Percentiles rank a stretch among this genome's conserved stretches.
phyloP scores from a whole-genome alignment of 2,329 filamentous ascomycete genomes.

The Westerdykella ornata region DNA sequence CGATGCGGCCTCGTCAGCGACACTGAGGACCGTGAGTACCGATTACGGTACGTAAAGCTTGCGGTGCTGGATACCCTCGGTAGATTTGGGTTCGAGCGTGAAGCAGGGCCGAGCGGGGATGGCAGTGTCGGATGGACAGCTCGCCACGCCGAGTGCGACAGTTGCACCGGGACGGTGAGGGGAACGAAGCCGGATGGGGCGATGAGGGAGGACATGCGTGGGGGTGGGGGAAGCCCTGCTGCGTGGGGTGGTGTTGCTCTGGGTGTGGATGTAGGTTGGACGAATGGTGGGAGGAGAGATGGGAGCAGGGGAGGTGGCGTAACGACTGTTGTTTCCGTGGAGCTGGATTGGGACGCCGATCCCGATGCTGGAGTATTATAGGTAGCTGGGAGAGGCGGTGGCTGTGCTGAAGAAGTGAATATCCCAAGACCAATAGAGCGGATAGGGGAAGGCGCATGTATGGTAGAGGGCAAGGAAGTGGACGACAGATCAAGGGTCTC shows the following conservation, averaged over 20 bases:
- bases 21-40: constrained; percentile 22
- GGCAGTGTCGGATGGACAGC: constrained; percentile 25
- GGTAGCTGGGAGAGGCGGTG: constrained; percentile 23
- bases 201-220: constrained; percentile 15
- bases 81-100: constrained; percentile 18
- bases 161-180: constrained; percentile 21
- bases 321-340: constrained; percentile 3
- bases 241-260: neutral
- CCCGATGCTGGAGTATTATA: constrained; percentile 12
- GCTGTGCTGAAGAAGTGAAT: constrained; percentile 25
- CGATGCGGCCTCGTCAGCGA: constrained; percentile 28
- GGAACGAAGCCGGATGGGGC: constrained; percentile 16
- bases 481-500: constrained; percentile 20
- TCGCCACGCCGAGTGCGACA: constrained; percentile 29
- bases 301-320: constrained; percentile 9
- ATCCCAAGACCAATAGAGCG: constrained; percentile 18
- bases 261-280: constrained; percentile 7
- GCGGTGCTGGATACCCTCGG: constrained; percentile 4
- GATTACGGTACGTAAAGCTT: constrained; percentile 15
- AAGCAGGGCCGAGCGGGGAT: constrained; percentile 11
- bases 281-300: constrained; percentile 12
- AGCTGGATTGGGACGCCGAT: constrained; percentile 8
- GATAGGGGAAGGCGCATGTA: constrained; percentile 15
- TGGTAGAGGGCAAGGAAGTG: constrained; percentile 13
- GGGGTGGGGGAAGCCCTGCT: constrained; percentile 6